A percentile compares a stretch with the other conserved stretches of the same genome.
phyloP scores from a whole-genome alignment of 2,329 filamentous ascomycete genomes.

The Xylariomycetidae sp. region DNA sequence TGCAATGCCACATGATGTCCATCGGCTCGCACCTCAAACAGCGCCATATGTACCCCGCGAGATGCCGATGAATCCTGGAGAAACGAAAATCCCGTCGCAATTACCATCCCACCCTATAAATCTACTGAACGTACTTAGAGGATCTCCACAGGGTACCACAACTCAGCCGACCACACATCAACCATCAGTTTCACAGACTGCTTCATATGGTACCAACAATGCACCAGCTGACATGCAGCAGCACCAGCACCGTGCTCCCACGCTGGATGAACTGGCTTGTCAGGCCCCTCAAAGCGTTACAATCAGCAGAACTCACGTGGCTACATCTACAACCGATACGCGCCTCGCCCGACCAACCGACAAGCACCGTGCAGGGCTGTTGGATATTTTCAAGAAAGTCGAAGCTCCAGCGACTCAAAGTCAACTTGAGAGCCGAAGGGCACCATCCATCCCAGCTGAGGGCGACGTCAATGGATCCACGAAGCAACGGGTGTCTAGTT shows the following conservation, averaged over 20 bases:
- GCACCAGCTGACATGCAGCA: conserved; percentile 7
- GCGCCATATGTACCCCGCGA: conserved; percentile 11
- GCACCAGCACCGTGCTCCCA: conserved; percentile 9
- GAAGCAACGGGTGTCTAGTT: conserved; percentile 14
- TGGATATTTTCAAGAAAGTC: conserved; percentile 50
- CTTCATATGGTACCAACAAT: too few species aligned
- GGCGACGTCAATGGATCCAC: background rate
- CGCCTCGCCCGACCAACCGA: conserved; percentile 23
- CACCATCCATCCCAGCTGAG: too few species aligned
- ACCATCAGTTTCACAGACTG: conserved; percentile 8
- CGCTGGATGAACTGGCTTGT: conserved; percentile 10
- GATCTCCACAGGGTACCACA: conserved; percentile 11
- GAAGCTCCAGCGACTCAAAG: conserved; percentile 20
- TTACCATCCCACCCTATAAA: conserved; percentile 24
- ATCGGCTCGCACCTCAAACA: conserved; percentile 9
- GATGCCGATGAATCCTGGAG: background rate
- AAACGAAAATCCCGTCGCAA: conserved; percentile 12
- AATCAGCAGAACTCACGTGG: conserved; percentile 10
- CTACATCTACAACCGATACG: conserved; percentile 8
- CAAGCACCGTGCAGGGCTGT: conserved; percentile 43
- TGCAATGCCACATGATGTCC: too few species aligned
- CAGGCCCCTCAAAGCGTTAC: conserved; percentile 9
- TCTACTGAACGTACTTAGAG: conserved; percentile 38
- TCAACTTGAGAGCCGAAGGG: conserved; percentile 15
- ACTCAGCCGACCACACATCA: conserved; percentile 9